Base-by-base conservation (phyloP, 371 early-diverging fungal species). In the Smittium mucronatum region DNA sequence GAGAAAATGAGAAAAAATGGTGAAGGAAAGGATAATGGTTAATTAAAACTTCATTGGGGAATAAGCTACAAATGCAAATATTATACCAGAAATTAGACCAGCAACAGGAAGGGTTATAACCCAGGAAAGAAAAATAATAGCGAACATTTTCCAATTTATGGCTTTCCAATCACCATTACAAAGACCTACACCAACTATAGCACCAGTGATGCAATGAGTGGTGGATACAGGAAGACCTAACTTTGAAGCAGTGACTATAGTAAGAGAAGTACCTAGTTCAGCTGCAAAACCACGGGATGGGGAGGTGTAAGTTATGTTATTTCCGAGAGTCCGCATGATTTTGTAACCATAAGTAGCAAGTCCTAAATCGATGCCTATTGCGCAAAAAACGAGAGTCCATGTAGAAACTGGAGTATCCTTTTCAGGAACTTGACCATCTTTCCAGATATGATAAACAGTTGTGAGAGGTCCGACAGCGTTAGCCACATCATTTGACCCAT, bases 401-500 rank as follows among this genome's bases (percentile, higher is more conserved):
- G 81, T 71, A 32, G 90, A 88, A 0, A 91, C 82, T 1, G 83
- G 79, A 17, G 82, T 77, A 67, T 85, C 82, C 5, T 70, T 33
- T n/a, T 76, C 61, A 64, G 84, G 82, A 21, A 87, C 80, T 2
- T 36, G 36, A 34, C 80, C 91, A n/a, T 78, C 79, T 47, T 75
- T 68, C 89, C 89, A 93, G 63, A 89, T 82, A 64, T 82, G 81
- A 75, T 80, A 89, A 36, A 93, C 86, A 47, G 84, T 77, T 0
- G 89, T 78, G 32, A 92, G 72, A 1, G 94, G 93, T 25, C 94
- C 93, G 63, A 92, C 84, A 36, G 91, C 92, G 72, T 93, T 93
- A 69, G 93, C 86, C 15, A 93, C 91, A 76, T 93, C 93, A 75
- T 93, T 93, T 60, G 90, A 87, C 66, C 94, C 94, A 80, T 93